phyloP scores from a whole-genome alignment of 2,329 filamentous ascomycete genomes.

The Xylariaceae sp. region DNA sequence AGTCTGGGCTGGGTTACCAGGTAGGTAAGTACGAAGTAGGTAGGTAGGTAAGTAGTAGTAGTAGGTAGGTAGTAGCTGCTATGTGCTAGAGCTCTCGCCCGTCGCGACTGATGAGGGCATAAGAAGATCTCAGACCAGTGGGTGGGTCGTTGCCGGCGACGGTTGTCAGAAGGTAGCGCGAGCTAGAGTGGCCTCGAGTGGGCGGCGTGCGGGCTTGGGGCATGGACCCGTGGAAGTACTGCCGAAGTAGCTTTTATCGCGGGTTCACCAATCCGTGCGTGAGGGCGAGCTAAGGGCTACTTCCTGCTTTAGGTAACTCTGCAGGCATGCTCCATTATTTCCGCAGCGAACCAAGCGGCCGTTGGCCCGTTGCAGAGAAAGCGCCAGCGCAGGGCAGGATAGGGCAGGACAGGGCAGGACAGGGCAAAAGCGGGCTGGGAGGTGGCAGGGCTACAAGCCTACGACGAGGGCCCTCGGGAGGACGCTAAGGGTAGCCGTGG shows the following conservation, averaged over 20 bases:
- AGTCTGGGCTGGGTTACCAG: no score
- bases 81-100: constrained; percentile 24
- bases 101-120: constrained; percentile 24
- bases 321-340: constrained; percentile 3
- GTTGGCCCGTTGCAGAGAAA: background rate
- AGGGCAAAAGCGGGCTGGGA: constrained; percentile 13
- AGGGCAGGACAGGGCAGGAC: constrained; percentile 10
- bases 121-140: constrained; percentile 9
- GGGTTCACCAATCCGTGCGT: constrained; percentile 6
- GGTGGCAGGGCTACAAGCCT: constrained; percentile 11
- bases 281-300: constrained; percentile 8
- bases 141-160: constrained; percentile 20
- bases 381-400: constrained; percentile 8
- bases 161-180: constrained; percentile 1
- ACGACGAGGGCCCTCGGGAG: background rate
- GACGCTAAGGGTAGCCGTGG: background rate
- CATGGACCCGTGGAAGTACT: background rate
- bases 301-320: background rate
- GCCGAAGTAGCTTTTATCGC: constrained; percentile 8
- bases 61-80: constrained; percentile 22
- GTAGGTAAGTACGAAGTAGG: no score
- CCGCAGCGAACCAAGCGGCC: background rate
- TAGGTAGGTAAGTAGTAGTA: no score
- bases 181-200: background rate
- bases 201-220: no score